phyloP scores from a whole-genome alignment of 768 basidiomycete species.

The Trametes villosa region DNA sequence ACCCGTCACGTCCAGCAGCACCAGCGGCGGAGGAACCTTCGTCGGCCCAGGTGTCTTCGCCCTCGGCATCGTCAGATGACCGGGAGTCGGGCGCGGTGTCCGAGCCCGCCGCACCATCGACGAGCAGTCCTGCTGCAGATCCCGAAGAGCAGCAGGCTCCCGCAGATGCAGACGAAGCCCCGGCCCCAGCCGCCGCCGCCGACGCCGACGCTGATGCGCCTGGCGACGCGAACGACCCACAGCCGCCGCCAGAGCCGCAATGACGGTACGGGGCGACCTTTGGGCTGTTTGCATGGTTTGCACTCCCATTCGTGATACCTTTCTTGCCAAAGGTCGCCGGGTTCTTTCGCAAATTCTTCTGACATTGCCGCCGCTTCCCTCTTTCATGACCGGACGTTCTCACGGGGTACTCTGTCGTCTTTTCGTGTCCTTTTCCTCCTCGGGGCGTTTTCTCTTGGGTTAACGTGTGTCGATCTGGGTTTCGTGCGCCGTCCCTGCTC shows the following conservation, averaged over 20 bases:
- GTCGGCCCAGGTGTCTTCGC: slow-evolving; percentile 4
- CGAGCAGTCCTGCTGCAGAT: background rate
- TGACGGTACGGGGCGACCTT: slow-evolving; percentile 58
- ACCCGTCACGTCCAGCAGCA: slow-evolving; percentile 8
- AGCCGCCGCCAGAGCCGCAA: slow-evolving; percentile 30
- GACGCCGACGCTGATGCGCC: background rate
- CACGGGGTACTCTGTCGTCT: slow-evolving; percentile 16
- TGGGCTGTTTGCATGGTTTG: slow-evolving; percentile 47
- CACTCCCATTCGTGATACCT: slow-evolving; percentile 45
- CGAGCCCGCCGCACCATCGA: background rate
- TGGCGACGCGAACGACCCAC: slow-evolving; percentile 8
- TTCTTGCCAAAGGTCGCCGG: slow-evolving; percentile 53
- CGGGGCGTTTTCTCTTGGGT: slow-evolving; percentile 21
- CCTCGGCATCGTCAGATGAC: slow-evolving; percentile 9
- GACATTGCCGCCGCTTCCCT: slow-evolving; percentile 14
- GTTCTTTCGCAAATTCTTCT: slow-evolving; percentile 48
- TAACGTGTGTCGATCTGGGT: slow-evolving; percentile 34
- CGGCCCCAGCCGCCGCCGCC: background rate
- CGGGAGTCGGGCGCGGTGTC: background rate
- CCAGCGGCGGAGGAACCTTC: background rate
- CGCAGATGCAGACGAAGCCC: too few species aligned
- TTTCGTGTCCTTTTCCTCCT: slow-evolving; percentile 15
- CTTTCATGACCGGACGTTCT: slow-evolving; percentile 26
- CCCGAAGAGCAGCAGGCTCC: slow-evolving; percentile 1
- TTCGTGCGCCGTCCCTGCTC: slow-evolving; percentile 18